These are phyloP conservation scores for Lodderomyces pseudojiufengensis DNA, from an alignment of 1,139 yeast genomes.

Conservation along the genomic window DNA sequence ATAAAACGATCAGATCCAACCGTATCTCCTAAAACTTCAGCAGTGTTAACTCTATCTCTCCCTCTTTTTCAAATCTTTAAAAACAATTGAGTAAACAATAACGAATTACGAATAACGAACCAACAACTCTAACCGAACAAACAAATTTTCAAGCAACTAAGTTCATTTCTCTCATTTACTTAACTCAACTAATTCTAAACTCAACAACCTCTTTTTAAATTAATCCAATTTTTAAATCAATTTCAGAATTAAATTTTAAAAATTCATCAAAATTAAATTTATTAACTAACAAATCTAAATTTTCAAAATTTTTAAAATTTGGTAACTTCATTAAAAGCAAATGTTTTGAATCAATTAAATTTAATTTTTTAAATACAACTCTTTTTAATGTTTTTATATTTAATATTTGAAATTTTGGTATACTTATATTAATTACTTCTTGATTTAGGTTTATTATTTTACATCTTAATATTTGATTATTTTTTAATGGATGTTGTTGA, in stretches of 20 bases:
- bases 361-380: constrained; percentile 24
- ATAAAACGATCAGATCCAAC: too few relatives aligned
- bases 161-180: too few relatives aligned
- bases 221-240: constrained; percentile 8
- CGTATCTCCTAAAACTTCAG: too few relatives aligned
- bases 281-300: constrained; percentile 24
- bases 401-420: constrained; percentile 24
- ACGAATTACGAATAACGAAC: too few relatives aligned
- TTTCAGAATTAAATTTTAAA: constrained; percentile 16
- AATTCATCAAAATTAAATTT: constrained; percentile 23
- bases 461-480: constrained; percentile 21
- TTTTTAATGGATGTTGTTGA: constrained; percentile 4
- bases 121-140: too few relatives aligned
- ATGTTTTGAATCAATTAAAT: constrained; percentile 15
- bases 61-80: too few relatives aligned
- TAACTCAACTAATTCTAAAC: too few relatives aligned
- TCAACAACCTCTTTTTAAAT: neutral
- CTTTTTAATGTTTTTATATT: constrained; percentile 27
- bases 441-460: constrained; percentile 27
- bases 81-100: too few relatives aligned
- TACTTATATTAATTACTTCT: constrained; percentile 27
- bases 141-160: too few relatives aligned
- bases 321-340: constrained; percentile 29
- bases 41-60: too few relatives aligned
- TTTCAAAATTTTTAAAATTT: constrained; percentile 21